Evolutionary conservation across 306 rosid species (phyloP).

Genomic region (Canavalia ensiformis): DNA sequence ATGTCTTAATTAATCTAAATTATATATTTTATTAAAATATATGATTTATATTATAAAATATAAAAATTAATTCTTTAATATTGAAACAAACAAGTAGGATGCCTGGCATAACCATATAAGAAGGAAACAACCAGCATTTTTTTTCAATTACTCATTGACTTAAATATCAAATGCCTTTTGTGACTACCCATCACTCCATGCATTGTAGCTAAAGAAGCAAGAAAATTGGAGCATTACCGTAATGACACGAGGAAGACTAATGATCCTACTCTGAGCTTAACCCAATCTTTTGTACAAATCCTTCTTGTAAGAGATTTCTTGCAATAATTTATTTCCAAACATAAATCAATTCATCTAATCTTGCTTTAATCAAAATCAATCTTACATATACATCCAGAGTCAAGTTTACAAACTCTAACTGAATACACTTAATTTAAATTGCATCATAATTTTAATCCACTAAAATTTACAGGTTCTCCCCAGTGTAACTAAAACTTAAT

Average conservation of each 20-base stretch:
- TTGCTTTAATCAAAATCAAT: background rate
- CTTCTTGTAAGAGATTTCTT: background rate
- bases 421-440: slow-evolving; percentile 11
- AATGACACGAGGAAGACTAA: background rate
- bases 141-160: background rate
- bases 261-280: background rate
- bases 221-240: background rate
- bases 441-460: background rate
- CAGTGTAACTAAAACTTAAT: background rate
- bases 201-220: too few species aligned
- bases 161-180: background rate
- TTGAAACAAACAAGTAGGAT: too few species aligned
- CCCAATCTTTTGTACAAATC: background rate
- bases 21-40: too few species aligned
- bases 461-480: background rate
- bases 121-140: background rate
- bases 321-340: background rate
- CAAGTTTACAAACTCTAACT: background rate
- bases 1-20: too few species aligned
- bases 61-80: too few species aligned
- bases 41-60: too few species aligned
- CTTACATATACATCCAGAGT: background rate
- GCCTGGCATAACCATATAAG: too few species aligned
- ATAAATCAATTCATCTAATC: background rate
- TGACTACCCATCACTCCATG: background rate